These are phyloP conservation scores for Kodamaea nitidulidarum DNA, from an alignment of 805 yeast species.

Conservation along the genomic window DNA sequence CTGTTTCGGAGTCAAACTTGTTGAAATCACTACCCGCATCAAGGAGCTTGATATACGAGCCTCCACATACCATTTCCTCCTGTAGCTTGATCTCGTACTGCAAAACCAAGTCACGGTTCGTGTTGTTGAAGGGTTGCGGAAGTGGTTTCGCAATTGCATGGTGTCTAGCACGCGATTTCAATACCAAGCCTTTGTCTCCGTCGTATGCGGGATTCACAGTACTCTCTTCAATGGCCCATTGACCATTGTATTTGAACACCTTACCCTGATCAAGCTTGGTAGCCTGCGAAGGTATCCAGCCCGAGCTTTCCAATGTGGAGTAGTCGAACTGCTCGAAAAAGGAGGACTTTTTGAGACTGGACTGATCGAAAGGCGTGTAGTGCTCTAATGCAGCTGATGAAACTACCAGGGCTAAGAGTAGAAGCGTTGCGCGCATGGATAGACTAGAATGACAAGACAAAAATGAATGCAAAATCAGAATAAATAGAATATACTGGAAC, in stretches of 20 bases:
- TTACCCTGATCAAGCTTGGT: slow-evolving; percentile 32
- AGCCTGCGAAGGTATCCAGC: slow-evolving; percentile 53
- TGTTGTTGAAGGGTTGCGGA: slow-evolving; percentile 54
- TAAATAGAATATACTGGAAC: background rate
- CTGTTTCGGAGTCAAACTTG: slow-evolving; percentile 60
- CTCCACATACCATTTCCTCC: slow-evolving; percentile 77
- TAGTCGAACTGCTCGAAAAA: slow-evolving; percentile 62
- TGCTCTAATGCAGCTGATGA: background rate
- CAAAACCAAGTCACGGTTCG: slow-evolving; percentile 63
- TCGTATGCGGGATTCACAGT: slow-evolving; percentile 51
- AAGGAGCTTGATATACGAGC: slow-evolving; percentile 80
- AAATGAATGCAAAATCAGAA: too few relatives aligned
- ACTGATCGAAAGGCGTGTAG: slow-evolving; percentile 3
- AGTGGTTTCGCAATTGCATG: slow-evolving; percentile 75
- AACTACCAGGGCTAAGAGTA: slow-evolving; percentile 2
- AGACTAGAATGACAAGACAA: too few relatives aligned
- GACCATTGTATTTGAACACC: slow-evolving; percentile 60
- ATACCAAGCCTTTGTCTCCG: slow-evolving; percentile 72
- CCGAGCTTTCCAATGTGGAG: slow-evolving; percentile 20
- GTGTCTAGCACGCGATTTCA: slow-evolving; percentile 70
- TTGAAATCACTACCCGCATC: slow-evolving; percentile 37
- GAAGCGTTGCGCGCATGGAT: background rate
- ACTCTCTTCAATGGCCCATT: slow-evolving; percentile 69
- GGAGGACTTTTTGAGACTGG: slow-evolving; percentile 30
- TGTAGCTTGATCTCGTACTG: slow-evolving; percentile 90